Evolutionary conservation across 2,329 filamentous ascomycete species (phyloP).

Genomic region (Phyllosticta capitalensis): DNA sequence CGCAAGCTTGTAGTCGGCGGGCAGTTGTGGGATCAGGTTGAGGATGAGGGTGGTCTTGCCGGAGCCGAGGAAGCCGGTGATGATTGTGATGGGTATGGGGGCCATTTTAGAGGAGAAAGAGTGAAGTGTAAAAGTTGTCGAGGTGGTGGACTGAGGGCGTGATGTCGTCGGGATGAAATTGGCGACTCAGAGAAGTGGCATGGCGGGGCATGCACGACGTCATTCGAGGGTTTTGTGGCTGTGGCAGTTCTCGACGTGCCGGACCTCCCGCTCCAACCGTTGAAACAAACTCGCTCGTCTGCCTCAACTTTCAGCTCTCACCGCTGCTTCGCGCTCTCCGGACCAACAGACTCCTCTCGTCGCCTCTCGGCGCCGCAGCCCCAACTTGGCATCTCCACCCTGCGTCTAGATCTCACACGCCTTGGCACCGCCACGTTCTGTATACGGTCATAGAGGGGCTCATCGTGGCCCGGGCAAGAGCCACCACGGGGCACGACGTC

Average conservation of each 20-base stretch:
- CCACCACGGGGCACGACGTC: not conserved
- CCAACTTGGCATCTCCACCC: not conserved
- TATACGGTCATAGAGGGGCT: not conserved
- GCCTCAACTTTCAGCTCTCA: not conserved
- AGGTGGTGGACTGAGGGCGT: not conserved
- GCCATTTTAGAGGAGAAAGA: slow-evolving; percentile 1
- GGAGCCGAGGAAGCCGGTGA: slow-evolving; percentile 92
- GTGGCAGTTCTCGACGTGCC: not conserved
- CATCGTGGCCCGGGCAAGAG: not conserved
- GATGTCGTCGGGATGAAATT: not conserved
- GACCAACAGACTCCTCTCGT: not conserved
- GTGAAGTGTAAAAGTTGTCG: slow-evolving; percentile 4
- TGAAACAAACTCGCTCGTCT: not conserved
- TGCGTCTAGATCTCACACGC: not conserved
- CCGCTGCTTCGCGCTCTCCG: not conserved
- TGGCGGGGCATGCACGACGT: not conserved
- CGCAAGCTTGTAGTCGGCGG: slow-evolving; percentile 78
- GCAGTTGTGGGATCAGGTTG: slow-evolving; percentile 85
- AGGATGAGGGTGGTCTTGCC: slow-evolving; percentile 96
- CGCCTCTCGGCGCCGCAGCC: not conserved
- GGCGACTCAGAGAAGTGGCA: slow-evolving; percentile 2
- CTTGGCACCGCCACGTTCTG: not conserved
- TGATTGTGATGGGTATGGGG: slow-evolving; percentile 81
- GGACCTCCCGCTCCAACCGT: not conserved
- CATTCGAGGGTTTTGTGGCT: not conserved